Percentiles rank a stretch among this genome's conserved stretches.
phyloP scores from a whole-genome alignment of 139 green algal species.

The Chlorella sp. region DNA sequence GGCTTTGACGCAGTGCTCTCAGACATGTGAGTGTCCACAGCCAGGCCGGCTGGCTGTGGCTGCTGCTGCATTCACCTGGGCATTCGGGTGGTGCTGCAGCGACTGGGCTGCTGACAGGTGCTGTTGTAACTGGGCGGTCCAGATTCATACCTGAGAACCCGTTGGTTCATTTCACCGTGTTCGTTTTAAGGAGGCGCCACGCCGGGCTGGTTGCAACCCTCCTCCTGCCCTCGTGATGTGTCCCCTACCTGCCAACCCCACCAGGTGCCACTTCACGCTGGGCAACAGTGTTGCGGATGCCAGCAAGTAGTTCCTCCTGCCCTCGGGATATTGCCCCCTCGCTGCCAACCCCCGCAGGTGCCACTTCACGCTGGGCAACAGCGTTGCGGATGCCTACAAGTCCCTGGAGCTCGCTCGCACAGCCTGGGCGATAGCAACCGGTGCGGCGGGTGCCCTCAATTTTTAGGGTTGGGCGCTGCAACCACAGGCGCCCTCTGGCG shows the following conservation, averaged over 20 bases:
- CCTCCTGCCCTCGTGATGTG: background rate
- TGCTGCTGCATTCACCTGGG: no score
- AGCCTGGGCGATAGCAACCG: constrained; percentile 77
- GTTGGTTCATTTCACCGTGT: background rate
- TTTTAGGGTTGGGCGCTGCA: no score
- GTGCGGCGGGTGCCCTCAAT: no score
- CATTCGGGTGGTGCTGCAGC: no score
- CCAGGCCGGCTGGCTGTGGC: no score
- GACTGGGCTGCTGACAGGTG: background rate
- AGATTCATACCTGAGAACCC: no score
- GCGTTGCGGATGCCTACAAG: constrained; percentile 69
- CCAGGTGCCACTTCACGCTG: background rate
- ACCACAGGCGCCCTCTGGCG: no score
- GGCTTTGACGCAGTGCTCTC: constrained; percentile 40
- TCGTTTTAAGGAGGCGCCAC: background rate
- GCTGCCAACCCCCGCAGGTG: constrained; percentile 65
- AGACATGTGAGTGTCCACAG: constrained; percentile 18
- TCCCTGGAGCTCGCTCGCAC: constrained; percentile 79
- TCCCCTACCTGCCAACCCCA: background rate
- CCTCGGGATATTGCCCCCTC: background rate
- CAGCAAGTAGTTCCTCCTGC: no score
- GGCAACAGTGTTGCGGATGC: background rate
- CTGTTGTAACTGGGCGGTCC: no score
- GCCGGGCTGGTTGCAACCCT: background rate
- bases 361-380: constrained; percentile 69